A percentile compares a stretch with the other conserved stretches of the same genome.
Evolutionary conservation across 208 protist species (phyloP).

Genomic region (Trypanosomatidae sp.): DNA sequence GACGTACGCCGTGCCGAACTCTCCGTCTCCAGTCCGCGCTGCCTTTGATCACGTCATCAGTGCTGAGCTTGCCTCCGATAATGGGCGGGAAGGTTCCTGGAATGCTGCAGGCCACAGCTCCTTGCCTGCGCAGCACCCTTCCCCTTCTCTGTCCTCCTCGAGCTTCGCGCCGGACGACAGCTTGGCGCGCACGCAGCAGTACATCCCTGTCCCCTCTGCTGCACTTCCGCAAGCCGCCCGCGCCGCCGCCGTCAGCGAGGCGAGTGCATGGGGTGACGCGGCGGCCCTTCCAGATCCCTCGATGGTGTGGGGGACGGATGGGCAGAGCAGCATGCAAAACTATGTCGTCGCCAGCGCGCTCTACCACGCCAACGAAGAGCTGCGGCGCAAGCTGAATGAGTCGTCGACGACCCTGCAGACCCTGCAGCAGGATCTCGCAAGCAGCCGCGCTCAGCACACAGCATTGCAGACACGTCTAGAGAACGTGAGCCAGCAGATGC

Average conservation of each 20-base stretch:
- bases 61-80: too few relatives aligned
- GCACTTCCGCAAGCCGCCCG: slow-evolving; percentile 34
- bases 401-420: slow-evolving; percentile 56
- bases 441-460: slow-evolving; percentile 36
- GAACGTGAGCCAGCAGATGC: slow-evolving; percentile 65
- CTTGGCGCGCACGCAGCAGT: slow-evolving; percentile 11
- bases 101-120: too few relatives aligned
- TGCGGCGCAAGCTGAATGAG: slow-evolving; percentile 79
- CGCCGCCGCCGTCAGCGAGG: slow-evolving; percentile 30
- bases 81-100: too few relatives aligned
- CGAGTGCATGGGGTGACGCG: slow-evolving; percentile 34
- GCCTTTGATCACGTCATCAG: too few relatives aligned
- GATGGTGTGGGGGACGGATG: slow-evolving; percentile 88
- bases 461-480: slow-evolving; percentile 54
- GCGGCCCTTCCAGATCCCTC: slow-evolving; percentile 64
- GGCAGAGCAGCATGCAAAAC: slow-evolving; percentile 59
- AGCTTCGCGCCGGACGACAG: not conserved
- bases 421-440: slow-evolving; percentile 73
- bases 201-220: slow-evolving; percentile 53
- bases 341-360: slow-evolving; percentile 79
- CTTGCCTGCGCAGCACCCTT: too few relatives aligned
- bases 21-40: too few relatives aligned
- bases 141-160: not conserved
- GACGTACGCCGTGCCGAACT: too few relatives aligned
- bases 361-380: slow-evolving; percentile 86